phyloP scores from a whole-genome alignment of 371 early-diverging fungal genomes.

The Quaeritorhiza haematococci region DNA sequence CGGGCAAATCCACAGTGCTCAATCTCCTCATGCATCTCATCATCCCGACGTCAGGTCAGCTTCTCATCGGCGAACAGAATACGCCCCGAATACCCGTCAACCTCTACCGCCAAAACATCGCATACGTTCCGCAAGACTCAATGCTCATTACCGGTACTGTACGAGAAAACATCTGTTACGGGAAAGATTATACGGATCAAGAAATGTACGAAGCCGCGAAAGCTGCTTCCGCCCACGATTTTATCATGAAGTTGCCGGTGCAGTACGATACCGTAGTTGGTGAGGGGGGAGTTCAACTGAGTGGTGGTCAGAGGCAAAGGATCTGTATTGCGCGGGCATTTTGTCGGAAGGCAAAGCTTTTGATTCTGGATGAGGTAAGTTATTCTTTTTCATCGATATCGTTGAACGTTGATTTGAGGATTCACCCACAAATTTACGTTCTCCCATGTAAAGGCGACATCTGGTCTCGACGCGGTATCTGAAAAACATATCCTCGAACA shows the following conservation, averaged over 20 bases:
- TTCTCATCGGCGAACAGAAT: conserved; percentile 86
- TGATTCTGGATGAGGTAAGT: conserved; percentile 5
- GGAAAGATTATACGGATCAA: conserved; percentile 46
- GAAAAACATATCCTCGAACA: conserved; percentile 4
- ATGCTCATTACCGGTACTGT: too few species aligned
- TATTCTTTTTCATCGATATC: not conserved
- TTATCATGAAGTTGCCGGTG: conserved; percentile 67
- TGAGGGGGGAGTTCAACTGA: conserved; percentile 31
- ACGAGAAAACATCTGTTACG: conserved; percentile 75
- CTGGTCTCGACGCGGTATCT: conserved; percentile 11
- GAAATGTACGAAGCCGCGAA: conserved; percentile 57
- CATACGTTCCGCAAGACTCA: conserved; percentile 53
- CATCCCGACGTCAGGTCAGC: conserved; percentile 70
- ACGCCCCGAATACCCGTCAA: conserved; percentile 60
- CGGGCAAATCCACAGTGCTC: conserved; percentile 84
- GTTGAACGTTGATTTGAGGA: not conserved
- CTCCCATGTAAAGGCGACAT: too few species aligned
- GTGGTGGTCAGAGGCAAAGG: conserved; percentile 47
- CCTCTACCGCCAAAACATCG: conserved; percentile 35
- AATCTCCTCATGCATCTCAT: conserved; percentile 88
- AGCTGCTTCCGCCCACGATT: conserved; percentile 70
- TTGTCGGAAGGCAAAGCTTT: not conserved
- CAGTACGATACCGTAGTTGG: conserved; percentile 68
- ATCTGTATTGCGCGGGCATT: conserved; percentile 7
- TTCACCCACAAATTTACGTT: too few species aligned